phyloP scores from a whole-genome alignment of 352 stramenopile genomes.

The Pythium grandisporangium region DNA sequence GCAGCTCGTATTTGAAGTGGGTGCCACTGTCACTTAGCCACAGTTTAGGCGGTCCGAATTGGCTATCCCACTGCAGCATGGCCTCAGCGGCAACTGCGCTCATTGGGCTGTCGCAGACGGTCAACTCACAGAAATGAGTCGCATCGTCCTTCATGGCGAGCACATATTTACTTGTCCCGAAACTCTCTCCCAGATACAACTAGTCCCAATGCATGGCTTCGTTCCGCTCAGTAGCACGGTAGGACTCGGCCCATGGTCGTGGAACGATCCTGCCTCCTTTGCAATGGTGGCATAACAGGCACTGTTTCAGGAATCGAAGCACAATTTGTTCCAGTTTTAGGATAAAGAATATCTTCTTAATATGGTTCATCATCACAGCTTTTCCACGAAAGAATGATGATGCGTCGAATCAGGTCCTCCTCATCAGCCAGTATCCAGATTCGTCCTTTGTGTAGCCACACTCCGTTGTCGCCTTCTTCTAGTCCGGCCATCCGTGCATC shows the following conservation, averaged over 20 bases:
- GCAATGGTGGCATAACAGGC: slow-evolving; percentile 15
- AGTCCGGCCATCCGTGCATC: too few species aligned
- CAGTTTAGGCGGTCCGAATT: not conserved
- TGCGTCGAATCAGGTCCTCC: not conserved
- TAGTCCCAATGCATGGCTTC: too few species aligned
- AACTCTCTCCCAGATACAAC: too few species aligned
- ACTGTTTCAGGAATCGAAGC: too few species aligned
- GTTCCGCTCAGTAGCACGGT: too few species aligned
- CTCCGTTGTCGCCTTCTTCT: too few species aligned
- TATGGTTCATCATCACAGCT: too few species aligned
- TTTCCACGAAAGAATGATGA: slow-evolving; percentile 4
- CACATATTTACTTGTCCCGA: not conserved
- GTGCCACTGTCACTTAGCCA: slow-evolving; percentile 3
- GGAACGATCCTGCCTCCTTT: slow-evolving; percentile 10
- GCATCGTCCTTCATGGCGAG: slow-evolving; percentile 7
- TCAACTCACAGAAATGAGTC: slow-evolving; percentile 6
- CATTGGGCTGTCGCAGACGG: slow-evolving; percentile 1
- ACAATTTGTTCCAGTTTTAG: too few species aligned
- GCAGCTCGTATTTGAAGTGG: slow-evolving; percentile 9
- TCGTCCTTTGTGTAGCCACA: not conserved
- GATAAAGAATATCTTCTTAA: too few species aligned
- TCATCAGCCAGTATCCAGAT: slow-evolving; percentile 3
- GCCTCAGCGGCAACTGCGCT: not conserved
- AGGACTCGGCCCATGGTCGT: too few species aligned
- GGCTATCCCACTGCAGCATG: slow-evolving; percentile 4